These are phyloP conservation scores for Pseudonitzschia multiseries DNA, from an alignment of 108 stramenopile species.

Conservation along the genomic window DNA sequence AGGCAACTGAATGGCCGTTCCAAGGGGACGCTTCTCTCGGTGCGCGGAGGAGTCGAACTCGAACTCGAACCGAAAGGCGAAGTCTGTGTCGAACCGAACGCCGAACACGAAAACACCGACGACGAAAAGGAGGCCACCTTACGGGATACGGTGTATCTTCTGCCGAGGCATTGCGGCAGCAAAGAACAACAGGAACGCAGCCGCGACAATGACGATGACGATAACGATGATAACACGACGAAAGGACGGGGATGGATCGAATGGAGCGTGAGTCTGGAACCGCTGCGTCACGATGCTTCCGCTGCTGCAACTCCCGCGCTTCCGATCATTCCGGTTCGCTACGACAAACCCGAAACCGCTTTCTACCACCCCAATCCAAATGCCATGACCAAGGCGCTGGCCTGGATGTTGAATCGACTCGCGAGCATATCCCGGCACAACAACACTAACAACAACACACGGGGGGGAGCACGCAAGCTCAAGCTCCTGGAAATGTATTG, in stretches of 20 bases:
- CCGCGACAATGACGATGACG: too few relatives aligned
- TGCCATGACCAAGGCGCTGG: constrained; percentile 63
- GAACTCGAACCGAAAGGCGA: too few relatives aligned
- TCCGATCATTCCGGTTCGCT: constrained; percentile 40
- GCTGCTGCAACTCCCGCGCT: neutral
- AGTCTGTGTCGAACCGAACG: neutral
- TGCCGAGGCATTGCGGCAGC: neutral
- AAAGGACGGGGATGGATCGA: neutral
- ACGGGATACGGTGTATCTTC: constrained; percentile 33
- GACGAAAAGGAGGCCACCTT: constrained; percentile 16
- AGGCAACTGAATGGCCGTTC: constrained; percentile 57
- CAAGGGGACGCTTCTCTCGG: constrained; percentile 26
- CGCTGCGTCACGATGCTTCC: too few relatives aligned
- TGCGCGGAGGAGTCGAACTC: constrained; percentile 12
- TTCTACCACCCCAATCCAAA: constrained; percentile 78
- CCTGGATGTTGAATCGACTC: constrained; percentile 65
- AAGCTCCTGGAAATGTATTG: constrained; percentile 74
- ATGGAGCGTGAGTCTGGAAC: constrained; percentile 13
- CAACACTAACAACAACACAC: neutral
- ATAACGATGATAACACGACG: too few relatives aligned
- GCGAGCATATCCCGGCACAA: neutral
- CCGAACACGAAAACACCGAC: neutral
- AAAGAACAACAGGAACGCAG: neutral
- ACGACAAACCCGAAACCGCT: constrained; percentile 68
- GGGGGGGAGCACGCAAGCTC: neutral